Base-by-base conservation (phyloP, 129 eudicot species). In the Chrysanthemum makinoi region DNA sequence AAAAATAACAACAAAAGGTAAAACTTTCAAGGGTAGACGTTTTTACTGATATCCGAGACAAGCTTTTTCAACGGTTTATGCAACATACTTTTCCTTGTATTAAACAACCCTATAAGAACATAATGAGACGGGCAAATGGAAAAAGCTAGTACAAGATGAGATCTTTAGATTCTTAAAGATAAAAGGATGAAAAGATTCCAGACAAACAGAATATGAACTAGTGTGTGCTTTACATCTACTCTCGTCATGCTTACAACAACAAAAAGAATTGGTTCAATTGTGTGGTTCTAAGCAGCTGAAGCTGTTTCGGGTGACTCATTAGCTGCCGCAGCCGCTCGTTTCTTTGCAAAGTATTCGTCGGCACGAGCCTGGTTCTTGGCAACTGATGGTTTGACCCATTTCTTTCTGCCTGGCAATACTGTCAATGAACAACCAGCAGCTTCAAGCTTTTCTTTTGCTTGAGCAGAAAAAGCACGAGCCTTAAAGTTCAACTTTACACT, bases 341-440 rank as follows among this genome's bases (percentile, higher is more conserved):
- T 91, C 87, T 88, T 86, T 51, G 97, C 97, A 68, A 91, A 88
- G 83, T 91, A 91, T 68, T 84, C 91, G 12, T 91, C 96, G 4
- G 96, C 97, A 68, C 96, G 93, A 2, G 96, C 91, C 12, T 84
- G 72, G 72, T 91, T 91, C 75, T 91, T 88, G 15, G 87, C 80
- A 13, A 91, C 91, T 0, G 96, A 79, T 56, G 96, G 93, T 77
- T 86, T 91, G 18, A 88, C 89, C 96, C 96, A 91, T 81, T 91
- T 91, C 94, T 88, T 88, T 65, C 94, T 69, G 12, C 96, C 96
- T 1, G 97, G 97, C 55, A 91, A 75, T 39, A 85, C 83, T 0
- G 96, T 91, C 54, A 91, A 83, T 2, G 91, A 80, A 79, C 94
- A 91, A 16, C 97, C 97, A 2, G 84, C 88, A 17, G 96, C 91